Conservation (phyloP, 148 eudicot genomes). For the Rhododendron mucronatum region DNA sequence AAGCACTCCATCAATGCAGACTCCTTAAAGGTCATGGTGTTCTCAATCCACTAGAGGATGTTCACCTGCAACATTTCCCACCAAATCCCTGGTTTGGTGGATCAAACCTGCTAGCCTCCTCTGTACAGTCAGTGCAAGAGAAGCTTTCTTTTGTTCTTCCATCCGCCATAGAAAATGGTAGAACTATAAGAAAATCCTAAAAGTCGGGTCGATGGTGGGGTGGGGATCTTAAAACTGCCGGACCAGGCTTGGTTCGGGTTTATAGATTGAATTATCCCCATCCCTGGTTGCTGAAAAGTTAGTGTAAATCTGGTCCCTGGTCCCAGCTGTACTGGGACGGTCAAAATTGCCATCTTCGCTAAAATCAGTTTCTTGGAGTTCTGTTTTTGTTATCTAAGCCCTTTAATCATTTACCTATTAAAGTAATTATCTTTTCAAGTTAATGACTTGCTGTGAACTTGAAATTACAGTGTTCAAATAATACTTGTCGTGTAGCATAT, state of each 20-base stretch:
- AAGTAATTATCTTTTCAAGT: not conserved
- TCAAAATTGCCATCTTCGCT: not conserved
- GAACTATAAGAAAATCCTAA: not conserved
- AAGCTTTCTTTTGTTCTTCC: not conserved
- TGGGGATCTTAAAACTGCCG: not conserved
- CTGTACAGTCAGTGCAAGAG: not conserved
- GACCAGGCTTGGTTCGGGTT: not conserved
- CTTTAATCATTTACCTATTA: not conserved
- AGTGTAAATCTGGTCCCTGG: not conserved
- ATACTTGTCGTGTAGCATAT: conserved; percentile 77
- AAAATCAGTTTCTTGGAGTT: not conserved
- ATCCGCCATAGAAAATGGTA: not conserved
- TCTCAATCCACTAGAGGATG: not conserved
- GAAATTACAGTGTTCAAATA: conserved; percentile 78
- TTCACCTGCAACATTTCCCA: not conserved
- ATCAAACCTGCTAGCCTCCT: not conserved
- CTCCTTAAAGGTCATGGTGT: not conserved
- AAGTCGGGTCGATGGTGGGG: not conserved
- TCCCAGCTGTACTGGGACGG: not conserved
- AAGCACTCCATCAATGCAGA: not conserved
- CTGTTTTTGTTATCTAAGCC: not conserved
- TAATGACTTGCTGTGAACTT: not conserved
- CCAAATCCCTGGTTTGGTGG: not conserved
- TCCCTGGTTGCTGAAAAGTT: not conserved
- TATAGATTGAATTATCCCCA: not conserved